phyloP scores from a whole-genome alignment of 176 grass and related monocot species.

The Tuctoria greenei region DNA sequence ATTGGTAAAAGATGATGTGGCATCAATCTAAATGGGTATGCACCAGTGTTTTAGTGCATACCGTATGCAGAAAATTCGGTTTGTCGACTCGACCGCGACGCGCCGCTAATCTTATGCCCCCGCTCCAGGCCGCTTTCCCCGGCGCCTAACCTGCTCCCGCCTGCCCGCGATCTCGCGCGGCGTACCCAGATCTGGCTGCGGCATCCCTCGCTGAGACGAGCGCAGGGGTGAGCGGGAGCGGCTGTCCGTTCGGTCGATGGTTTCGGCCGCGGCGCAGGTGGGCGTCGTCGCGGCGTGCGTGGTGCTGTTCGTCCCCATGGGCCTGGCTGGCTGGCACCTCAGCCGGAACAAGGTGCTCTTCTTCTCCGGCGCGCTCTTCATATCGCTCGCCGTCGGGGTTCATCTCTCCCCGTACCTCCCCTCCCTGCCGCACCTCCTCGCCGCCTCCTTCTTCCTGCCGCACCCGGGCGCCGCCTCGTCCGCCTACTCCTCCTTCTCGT shows the following conservation, averaged over 20 bases:
- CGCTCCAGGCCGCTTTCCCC: slow-evolving; percentile 22
- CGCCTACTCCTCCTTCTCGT: slow-evolving; percentile 2
- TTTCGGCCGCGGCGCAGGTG: slow-evolving; percentile 56
- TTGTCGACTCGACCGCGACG: slow-evolving; percentile 11
- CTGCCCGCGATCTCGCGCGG: not conserved
- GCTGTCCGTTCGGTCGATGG: slow-evolving; percentile 15
- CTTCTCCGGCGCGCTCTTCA: slow-evolving; percentile 89
- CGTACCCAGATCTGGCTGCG: slow-evolving; percentile 23
- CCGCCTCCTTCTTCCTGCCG: slow-evolving; percentile 49
- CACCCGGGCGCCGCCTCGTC: not conserved
- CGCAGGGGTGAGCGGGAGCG: not conserved
- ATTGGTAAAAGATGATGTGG: too few relatives aligned
- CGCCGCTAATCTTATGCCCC: slow-evolving; percentile 31
- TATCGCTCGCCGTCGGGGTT: slow-evolving; percentile 89
- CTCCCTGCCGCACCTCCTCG: slow-evolving; percentile 60
- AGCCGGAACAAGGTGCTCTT: slow-evolving; percentile 99
- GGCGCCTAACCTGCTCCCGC: slow-evolving; percentile 11
- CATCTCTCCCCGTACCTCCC: slow-evolving; percentile 86
- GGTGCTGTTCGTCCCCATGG: slow-evolving; percentile 95
- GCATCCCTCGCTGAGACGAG: not conserved
- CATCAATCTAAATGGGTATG: too few relatives aligned
- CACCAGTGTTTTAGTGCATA: too few relatives aligned
- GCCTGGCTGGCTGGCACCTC: slow-evolving; percentile 90
- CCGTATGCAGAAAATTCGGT: too few relatives aligned
- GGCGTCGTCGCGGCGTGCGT: slow-evolving; percentile 80